Evolutionary conservation across 306 rosid genomes (phyloP).

Genomic region (Trichosanthes truncata): DNA sequence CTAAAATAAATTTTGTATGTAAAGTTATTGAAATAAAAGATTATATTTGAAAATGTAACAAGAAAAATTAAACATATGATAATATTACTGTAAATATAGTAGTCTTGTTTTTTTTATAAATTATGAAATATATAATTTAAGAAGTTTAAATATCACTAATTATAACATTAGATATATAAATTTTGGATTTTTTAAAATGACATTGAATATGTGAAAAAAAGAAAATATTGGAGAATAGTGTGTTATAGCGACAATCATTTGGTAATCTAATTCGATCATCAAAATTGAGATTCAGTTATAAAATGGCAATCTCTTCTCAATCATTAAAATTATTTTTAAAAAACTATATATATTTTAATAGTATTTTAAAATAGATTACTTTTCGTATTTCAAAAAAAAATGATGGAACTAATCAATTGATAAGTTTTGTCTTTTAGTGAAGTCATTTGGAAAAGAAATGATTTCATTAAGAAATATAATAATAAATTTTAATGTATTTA

Average conservation of each 20-base stretch:
- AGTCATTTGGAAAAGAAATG: background rate
- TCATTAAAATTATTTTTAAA: background rate
- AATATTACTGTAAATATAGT: too few relatives aligned
- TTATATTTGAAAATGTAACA: too few relatives aligned
- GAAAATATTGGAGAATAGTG: too few relatives aligned
- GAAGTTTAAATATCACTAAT: background rate
- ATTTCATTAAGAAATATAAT: background rate
- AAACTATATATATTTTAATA: background rate
- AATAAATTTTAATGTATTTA: background rate
- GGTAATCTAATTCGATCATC: background rate
- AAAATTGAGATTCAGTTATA: background rate
- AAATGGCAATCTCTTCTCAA: background rate
- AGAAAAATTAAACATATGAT: too few relatives aligned
- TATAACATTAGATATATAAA: background rate
- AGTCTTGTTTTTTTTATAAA: background rate
- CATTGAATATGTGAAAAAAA: background rate
- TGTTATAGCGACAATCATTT: background rate
- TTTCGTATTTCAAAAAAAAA: background rate
- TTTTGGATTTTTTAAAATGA: background rate
- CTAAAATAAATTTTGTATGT: too few relatives aligned
- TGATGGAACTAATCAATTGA: background rate
- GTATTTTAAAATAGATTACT: background rate
- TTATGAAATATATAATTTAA: background rate
- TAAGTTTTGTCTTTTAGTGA: background rate
- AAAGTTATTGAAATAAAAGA: too few relatives aligned